These are phyloP conservation scores for Ganoderma lucidum DNA, from an alignment of 1,284 basidiomycete genomes.

Conservation along the genomic window DNA sequence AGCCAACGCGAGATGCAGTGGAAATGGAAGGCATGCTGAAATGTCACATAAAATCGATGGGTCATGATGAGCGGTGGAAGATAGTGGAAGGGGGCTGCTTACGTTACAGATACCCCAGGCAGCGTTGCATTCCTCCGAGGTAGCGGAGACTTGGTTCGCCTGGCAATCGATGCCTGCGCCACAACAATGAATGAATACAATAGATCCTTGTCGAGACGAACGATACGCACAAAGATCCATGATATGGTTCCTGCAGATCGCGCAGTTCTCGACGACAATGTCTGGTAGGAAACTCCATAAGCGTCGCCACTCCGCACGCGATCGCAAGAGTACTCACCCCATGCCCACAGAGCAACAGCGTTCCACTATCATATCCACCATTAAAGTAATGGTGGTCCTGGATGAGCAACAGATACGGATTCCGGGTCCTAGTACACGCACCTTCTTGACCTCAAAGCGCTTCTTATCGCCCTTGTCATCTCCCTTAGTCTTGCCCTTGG, in stretches of 20 bases:
- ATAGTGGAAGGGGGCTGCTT: constrained; percentile 40
- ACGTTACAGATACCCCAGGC: constrained; percentile 99
- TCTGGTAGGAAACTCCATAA: constrained; percentile 56
- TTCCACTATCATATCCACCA: constrained; percentile 80
- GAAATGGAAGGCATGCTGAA: constrained; percentile 99
- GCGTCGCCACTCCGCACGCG: constrained; percentile 8
- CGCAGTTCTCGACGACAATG: constrained; percentile 96
- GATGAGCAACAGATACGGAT: constrained; percentile 18
- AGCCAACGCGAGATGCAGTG: constrained; percentile 99
- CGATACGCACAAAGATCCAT: constrained; percentile 91
- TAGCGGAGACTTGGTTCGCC: constrained; percentile 97
- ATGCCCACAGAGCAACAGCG: constrained; percentile 95
- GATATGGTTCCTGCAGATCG: constrained; percentile 97
- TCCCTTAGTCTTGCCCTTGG: constrained; percentile 62
- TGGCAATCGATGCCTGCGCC: constrained; percentile 97
- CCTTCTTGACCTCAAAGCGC: constrained; percentile 97
- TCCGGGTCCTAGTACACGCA: constrained; percentile 44
- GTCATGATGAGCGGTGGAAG: background rate
- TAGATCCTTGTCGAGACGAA: background rate
- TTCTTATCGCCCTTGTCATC: constrained; percentile 69
- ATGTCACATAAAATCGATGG: background rate
- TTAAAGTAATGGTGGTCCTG: background rate
- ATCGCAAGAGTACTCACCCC: constrained; percentile 67
- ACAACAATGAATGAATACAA: constrained; percentile 14
- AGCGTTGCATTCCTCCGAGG: constrained; percentile 97